Percentiles rank a stretch among this genome's conserved stretches.
Evolutionary conservation across 345 rosid species (phyloP).

Genomic region (Acer saccharum): DNA sequence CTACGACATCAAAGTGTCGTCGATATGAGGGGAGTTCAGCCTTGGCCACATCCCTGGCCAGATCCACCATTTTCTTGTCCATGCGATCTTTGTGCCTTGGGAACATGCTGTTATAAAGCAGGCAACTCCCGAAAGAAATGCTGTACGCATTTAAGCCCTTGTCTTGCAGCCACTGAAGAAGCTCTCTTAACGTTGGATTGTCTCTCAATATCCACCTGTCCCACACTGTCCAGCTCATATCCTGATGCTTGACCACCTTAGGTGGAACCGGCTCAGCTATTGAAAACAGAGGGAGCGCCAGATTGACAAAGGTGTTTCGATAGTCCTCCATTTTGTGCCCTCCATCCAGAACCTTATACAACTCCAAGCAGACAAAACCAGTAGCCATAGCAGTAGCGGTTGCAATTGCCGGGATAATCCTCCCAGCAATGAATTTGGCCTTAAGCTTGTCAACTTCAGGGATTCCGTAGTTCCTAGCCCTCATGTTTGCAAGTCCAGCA

Average conservation of each 20-base stretch:
- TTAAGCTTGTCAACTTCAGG: constrained; percentile 79
- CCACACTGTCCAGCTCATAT: constrained; percentile 95
- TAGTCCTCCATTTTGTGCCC: constrained; percentile 70
- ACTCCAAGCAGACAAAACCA: constrained; percentile 75
- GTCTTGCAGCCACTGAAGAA: constrained; percentile 73
- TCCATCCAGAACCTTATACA: constrained; percentile 64
- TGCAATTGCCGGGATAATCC: constrained; percentile 81
- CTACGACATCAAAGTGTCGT: constrained; percentile 70
- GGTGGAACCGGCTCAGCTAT: constrained; percentile 87
- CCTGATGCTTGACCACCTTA: constrained; percentile 72
- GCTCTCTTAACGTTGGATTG: constrained; percentile 78
- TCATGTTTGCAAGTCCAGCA: constrained; percentile 80
- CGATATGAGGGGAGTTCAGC: constrained; percentile 70
- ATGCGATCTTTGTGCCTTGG: constrained; percentile 79
- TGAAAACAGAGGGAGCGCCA: constrained; percentile 73
- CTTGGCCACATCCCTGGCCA: constrained; percentile 81
- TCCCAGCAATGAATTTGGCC: constrained; percentile 80
- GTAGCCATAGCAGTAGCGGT: constrained; percentile 95
- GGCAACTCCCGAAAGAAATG: constrained; percentile 84
- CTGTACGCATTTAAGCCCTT: constrained; percentile 87
- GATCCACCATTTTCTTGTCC: constrained; percentile 83
- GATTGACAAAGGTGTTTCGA: constrained; percentile 68
- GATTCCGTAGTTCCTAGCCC: constrained; percentile 73
- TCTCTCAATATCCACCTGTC: constrained; percentile 77
- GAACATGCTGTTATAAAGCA: constrained; percentile 81